Conservation (phyloP, 2,329 filamentous ascomycete genomes). For the Trichophyton benhamiae region DNA sequence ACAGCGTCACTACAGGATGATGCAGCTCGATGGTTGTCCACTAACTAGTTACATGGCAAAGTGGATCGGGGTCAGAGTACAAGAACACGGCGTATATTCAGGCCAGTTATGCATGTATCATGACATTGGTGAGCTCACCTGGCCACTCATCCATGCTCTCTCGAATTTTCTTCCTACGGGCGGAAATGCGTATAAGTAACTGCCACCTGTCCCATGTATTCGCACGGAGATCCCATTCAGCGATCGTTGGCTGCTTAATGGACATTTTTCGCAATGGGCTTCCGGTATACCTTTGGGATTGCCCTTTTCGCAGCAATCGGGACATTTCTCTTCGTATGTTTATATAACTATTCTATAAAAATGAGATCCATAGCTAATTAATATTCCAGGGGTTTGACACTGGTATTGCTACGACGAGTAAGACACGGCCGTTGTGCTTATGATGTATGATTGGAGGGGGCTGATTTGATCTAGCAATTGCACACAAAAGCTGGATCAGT, state of each 20-base stretch:
- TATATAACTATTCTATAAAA: neutral
- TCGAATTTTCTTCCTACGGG: neutral
- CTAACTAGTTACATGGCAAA: neutral
- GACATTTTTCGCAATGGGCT: slow-evolving; percentile 1
- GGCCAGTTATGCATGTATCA: neutral
- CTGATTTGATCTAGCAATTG: slow-evolving; percentile 35
- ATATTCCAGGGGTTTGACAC: slow-evolving; percentile 44
- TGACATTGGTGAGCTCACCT: neutral
- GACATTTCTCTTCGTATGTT: slow-evolving; percentile 45
- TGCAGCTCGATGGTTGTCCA: neutral
- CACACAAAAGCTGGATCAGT: slow-evolving; percentile 47
- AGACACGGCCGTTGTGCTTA: slow-evolving; percentile 14
- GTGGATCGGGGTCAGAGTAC: neutral
- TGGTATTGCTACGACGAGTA: slow-evolving; percentile 48
- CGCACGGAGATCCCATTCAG: neutral
- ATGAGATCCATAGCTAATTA: slow-evolving; percentile 3
- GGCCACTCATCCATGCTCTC: neutral
- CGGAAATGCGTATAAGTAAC: neutral
- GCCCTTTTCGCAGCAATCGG: slow-evolving; percentile 47
- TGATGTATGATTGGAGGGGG: neutral
- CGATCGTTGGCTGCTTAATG: neutral
- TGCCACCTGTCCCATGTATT: neutral
- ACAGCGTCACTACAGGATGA: neutral
- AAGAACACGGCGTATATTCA: neutral
- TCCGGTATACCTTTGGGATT: slow-evolving; percentile 40